These are phyloP conservation scores for Kitagawia praeruptora DNA, from an alignment of 129 eudicot genomes.

Conservation along the genomic window DNA sequence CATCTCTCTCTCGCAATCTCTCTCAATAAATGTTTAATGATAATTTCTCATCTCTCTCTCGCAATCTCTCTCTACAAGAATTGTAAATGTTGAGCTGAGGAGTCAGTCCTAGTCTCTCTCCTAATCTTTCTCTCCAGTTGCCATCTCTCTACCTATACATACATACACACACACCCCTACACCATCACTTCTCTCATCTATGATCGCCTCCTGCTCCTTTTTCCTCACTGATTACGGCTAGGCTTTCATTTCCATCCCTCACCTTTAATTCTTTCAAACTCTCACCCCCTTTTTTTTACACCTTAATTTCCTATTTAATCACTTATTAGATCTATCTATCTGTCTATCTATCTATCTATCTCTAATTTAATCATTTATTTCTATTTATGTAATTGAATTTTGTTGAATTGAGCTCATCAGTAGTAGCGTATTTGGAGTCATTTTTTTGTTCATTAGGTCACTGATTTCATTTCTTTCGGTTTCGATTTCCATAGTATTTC, in stretches of 20 bases:
- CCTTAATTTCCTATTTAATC: background rate
- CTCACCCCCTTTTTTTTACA: background rate
- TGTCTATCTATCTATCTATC: background rate
- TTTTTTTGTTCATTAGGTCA: background rate
- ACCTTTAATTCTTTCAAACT: too few relatives aligned
- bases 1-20: background rate
- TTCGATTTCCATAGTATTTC: background rate
- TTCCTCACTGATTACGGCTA: conserved; percentile 49
- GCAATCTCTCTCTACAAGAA: background rate
- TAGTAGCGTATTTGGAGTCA: background rate
- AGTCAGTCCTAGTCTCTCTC: conserved; percentile 35
- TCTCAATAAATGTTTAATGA: too few relatives aligned
- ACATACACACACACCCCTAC: background rate
- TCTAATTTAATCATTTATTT: background rate
- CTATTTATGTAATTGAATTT: background rate
- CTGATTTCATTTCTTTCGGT: background rate
- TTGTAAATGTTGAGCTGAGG: conserved; percentile 21
- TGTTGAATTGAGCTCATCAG: background rate
- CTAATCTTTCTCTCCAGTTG: conserved; percentile 28
- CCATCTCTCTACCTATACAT: conserved; percentile 9
- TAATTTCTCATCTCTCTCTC: background rate
- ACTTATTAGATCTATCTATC: background rate
- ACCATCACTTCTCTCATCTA: conserved; percentile 18
- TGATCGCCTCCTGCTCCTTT: conserved; percentile 39
- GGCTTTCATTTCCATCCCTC: conserved; percentile 12